Percentiles rank a stretch among this genome's conserved stretches.
Evolutionary conservation across 2,329 filamentous ascomycete species (phyloP).

Genomic region (Aspergillus quadrilineatus): DNA sequence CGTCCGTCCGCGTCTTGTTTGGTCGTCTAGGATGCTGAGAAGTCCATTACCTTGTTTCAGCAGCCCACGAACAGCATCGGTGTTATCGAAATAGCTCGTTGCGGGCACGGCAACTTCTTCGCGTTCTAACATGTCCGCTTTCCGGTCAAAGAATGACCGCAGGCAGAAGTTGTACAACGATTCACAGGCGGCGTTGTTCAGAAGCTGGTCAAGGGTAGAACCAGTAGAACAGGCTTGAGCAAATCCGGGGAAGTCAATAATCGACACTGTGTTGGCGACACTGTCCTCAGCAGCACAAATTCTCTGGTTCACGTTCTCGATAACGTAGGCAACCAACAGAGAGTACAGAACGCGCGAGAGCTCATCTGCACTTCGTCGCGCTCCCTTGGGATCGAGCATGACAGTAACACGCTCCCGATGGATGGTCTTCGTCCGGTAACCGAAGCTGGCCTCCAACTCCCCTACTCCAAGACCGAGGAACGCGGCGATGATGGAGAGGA

Average conservation of each 20-base stretch:
- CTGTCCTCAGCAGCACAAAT: slow-evolving; percentile 84
- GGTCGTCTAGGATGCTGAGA: slow-evolving; percentile 91
- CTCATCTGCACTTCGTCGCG: slow-evolving; percentile 88
- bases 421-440: slow-evolving; percentile 96
- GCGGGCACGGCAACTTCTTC: slow-evolving; percentile 88
- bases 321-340: slow-evolving; percentile 86
- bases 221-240: slow-evolving; percentile 78
- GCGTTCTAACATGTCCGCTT: slow-evolving; percentile 87
- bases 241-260: slow-evolving; percentile 96
- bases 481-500: slow-evolving; percentile 80
- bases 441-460: slow-evolving; percentile 82
- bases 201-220: slow-evolving; percentile 83
- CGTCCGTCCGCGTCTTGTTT: slow-evolving; percentile 82
- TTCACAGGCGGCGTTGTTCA: slow-evolving; percentile 93
- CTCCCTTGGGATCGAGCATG: slow-evolving; percentile 91
- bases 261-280: slow-evolving; percentile 88
- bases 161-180: slow-evolving; percentile 89
- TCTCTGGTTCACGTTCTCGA: slow-evolving; percentile 87
- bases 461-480: slow-evolving; percentile 82
- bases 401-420: slow-evolving; percentile 96
- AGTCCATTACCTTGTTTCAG: slow-evolving; percentile 91
- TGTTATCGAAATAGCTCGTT: slow-evolving; percentile 97
- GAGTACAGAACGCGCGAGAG: slow-evolving; percentile 91
- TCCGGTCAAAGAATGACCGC: slow-evolving; percentile 93
- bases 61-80: slow-evolving; percentile 86